Evolutionary conservation across 2,329 filamentous ascomycete species (phyloP).

Genomic region (Penicillium janthinellum): DNA sequence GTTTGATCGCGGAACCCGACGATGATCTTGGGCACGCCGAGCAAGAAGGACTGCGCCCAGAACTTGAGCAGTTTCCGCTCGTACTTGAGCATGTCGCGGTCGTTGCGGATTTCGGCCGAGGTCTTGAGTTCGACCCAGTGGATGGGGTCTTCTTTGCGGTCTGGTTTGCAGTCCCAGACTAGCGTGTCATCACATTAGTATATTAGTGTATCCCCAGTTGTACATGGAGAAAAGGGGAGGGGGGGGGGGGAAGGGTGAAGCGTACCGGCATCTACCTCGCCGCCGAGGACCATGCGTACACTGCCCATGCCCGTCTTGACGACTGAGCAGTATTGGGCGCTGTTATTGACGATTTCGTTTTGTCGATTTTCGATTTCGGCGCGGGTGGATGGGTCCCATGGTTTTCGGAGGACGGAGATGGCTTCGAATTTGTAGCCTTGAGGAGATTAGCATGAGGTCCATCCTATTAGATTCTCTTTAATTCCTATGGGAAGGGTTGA

Average conservation of each 20-base stretch:
- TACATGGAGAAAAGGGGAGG: no score
- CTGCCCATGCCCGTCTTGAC: conserved; percentile 84
- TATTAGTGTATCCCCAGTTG: no score
- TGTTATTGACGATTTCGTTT: conserved; percentile 75
- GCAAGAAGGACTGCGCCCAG: conserved; percentile 94
- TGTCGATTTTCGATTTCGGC: conserved; percentile 78
- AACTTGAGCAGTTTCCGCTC: conserved; percentile 91
- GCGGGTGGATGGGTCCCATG: conserved; percentile 72
- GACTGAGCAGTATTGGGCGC: conserved; percentile 93
- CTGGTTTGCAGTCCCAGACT: conserved; percentile 82
- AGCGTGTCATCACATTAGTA: no score
- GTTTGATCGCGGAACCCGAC: conserved; percentile 79
- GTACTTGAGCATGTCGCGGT: conserved; percentile 72
- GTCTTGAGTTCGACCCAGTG: conserved; percentile 98
- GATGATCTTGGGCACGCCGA: conserved; percentile 88
- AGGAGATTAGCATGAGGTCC: conserved; percentile 6
- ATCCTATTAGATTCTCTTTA: not conserved
- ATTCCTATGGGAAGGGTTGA: no score
- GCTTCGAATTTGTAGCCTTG: conserved; percentile 96
- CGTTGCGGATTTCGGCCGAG: conserved; percentile 67
- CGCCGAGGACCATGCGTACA: conserved; percentile 75
- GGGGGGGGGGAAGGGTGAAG: conserved; percentile 8
- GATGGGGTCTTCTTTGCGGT: conserved; percentile 64
- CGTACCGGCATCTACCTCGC: conserved; percentile 87
- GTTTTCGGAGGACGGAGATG: conserved; percentile 70